A percentile compares a stretch with the other conserved stretches of the same genome.
Evolutionary conservation across 1,284 basidiomycete genomes (phyloP).

Genomic region (Prillingera fragicola): DNA sequence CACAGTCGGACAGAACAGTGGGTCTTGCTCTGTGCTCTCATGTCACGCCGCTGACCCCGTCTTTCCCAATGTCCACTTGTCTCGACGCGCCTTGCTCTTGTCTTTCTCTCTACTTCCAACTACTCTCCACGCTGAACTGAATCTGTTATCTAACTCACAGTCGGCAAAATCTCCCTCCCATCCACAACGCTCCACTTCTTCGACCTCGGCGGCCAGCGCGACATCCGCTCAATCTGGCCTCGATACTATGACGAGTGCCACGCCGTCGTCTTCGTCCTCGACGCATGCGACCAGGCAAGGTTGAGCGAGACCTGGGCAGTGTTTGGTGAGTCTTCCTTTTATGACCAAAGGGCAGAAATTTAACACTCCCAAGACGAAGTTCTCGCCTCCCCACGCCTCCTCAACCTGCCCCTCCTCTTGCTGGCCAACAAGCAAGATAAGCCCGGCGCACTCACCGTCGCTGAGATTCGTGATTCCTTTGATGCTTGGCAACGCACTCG

Average conservation of each 20-base stretch:
- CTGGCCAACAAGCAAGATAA: slow-evolving; percentile 91
- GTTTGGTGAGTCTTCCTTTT: slow-evolving; percentile 62
- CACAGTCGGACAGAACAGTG: slow-evolving; percentile 92
- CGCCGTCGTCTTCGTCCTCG: slow-evolving; percentile 85
- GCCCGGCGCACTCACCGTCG: slow-evolving; percentile 68
- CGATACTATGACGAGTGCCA: slow-evolving; percentile 92
- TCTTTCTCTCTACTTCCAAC: background rate
- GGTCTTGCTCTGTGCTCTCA: slow-evolving; percentile 24
- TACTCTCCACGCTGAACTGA: background rate
- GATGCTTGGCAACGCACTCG: slow-evolving; percentile 62
- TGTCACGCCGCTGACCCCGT: background rate
- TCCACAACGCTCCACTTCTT: slow-evolving; percentile 90
- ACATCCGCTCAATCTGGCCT: slow-evolving; percentile 86
- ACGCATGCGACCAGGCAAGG: slow-evolving; percentile 77
- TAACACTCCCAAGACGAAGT: slow-evolving; percentile 60
- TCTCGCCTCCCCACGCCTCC: slow-evolving; percentile 73
- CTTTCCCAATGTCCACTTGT: no score
- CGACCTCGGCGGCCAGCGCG: slow-evolving; percentile 85
- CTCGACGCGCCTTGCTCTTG: background rate
- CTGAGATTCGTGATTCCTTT: slow-evolving; percentile 82
- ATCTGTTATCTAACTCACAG: slow-evolving; percentile 54
- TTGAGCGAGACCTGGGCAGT: slow-evolving; percentile 89
- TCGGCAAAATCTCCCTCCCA: slow-evolving; percentile 82
- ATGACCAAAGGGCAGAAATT: background rate
- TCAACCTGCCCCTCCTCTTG: slow-evolving; percentile 78